phyloP scores from a whole-genome alignment of 768 basidiomycete genomes.

The Trametes gibbosa region DNA sequence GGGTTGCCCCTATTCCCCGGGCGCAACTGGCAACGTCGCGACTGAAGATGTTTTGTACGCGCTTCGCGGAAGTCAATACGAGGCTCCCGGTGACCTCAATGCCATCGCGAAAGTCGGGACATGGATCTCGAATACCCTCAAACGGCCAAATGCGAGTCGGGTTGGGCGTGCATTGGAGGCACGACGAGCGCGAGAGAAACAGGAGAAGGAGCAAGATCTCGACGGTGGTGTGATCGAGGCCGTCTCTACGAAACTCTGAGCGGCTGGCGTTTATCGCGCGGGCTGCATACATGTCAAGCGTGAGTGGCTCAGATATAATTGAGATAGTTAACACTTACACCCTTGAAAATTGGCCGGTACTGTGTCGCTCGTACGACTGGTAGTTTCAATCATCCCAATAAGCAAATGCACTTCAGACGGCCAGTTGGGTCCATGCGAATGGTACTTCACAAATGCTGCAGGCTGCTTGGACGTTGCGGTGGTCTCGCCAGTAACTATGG shows the following conservation, averaged over 20 bases:
- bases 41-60: slow-evolving; percentile 92
- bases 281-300: too few species aligned
- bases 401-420: too few species aligned
- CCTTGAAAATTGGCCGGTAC: too few species aligned
- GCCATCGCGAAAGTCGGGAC: slow-evolving; percentile 71
- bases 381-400: too few species aligned
- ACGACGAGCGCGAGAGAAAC: slow-evolving; percentile 37
- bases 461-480: too few species aligned
- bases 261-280: too few species aligned
- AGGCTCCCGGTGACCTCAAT: slow-evolving; percentile 61
- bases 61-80: slow-evolving; percentile 60
- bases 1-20: slow-evolving; percentile 94
- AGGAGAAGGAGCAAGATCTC: slow-evolving; percentile 23
- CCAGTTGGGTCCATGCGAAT: too few species aligned
- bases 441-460: too few species aligned
- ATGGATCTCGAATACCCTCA: slow-evolving; percentile 75
- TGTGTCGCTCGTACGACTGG: too few species aligned
- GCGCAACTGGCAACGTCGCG: slow-evolving; percentile 92
- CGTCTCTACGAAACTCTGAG: slow-evolving; percentile 18
- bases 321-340: too few species aligned
- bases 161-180: slow-evolving; percentile 73
- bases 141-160: slow-evolving; percentile 68
- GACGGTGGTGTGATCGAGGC: slow-evolving; percentile 21
- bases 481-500: too few species aligned
- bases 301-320: too few species aligned